phyloP scores from a whole-genome alignment of 345 rosid species.

The Clausena lansium region DNA sequence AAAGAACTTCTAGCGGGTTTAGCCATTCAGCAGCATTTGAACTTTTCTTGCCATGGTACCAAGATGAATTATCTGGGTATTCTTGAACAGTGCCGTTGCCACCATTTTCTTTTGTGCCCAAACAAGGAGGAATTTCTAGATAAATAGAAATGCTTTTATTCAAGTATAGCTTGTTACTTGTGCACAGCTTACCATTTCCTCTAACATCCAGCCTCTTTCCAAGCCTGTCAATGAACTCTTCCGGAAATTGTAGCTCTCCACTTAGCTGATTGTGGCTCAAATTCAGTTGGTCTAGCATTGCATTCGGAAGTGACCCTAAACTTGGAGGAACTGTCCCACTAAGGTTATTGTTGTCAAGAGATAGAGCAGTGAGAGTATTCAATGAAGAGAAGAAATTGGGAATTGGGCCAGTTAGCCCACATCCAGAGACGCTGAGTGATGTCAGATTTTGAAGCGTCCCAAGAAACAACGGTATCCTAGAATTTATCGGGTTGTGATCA shows the following conservation, averaged over 20 bases:
- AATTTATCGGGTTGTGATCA: conserved; percentile 40
- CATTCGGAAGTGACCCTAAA: conserved; percentile 28
- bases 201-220: conserved; percentile 43
- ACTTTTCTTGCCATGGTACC: conserved; percentile 21
- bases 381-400: conserved; percentile 31
- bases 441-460: conserved; percentile 26
- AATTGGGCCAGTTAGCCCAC: conserved; percentile 36
- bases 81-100: conserved; percentile 11
- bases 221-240: conserved; percentile 36
- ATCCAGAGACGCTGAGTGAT: conserved; percentile 40
- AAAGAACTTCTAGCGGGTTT: neutral
- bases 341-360: conserved; percentile 40
- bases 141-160: conserved; percentile 20
- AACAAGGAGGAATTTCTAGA: conserved; percentile 30
- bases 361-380: conserved; percentile 34
- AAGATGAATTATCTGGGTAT: conserved; percentile 22
- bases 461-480: conserved; percentile 30
- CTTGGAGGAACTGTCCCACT: conserved; percentile 37
- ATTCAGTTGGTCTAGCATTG: conserved; percentile 37
- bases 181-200: conserved; percentile 39
- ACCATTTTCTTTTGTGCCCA: conserved; percentile 10
- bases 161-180: conserved; percentile 20
- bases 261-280: conserved; percentile 38
- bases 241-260: conserved; percentile 31
- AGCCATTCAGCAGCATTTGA: conserved; percentile 18